Conservation (phyloP, 2,329 filamentous ascomycete species). For the Sphaerulina populicola region DNA sequence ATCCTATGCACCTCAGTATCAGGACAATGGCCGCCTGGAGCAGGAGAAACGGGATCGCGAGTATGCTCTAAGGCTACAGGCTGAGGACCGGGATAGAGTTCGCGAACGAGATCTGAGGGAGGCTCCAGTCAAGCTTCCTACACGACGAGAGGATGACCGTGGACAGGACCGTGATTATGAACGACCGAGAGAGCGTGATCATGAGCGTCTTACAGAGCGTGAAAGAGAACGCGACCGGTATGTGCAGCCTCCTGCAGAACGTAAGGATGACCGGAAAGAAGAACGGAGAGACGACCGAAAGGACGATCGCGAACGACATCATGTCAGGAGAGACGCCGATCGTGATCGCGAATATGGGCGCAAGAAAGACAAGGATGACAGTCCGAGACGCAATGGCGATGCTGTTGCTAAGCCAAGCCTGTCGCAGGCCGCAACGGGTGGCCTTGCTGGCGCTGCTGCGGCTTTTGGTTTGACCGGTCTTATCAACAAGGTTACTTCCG, state of each 20-base stretch:
- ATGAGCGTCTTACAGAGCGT: slow-evolving; percentile 23
- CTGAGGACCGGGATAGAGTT: slow-evolving; percentile 28
- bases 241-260: slow-evolving; percentile 2
- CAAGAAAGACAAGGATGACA: slow-evolving; percentile 25
- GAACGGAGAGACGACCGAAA: slow-evolving; percentile 13
- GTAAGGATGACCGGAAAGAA: slow-evolving; percentile 13
- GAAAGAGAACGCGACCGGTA: slow-evolving; percentile 24
- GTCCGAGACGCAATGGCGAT: slow-evolving; percentile 18
- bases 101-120: slow-evolving; percentile 26
- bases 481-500: slow-evolving; percentile 21
- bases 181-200: slow-evolving; percentile 16
- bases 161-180: slow-evolving; percentile 19
- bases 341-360: slow-evolving; percentile 21
- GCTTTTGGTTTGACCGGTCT: slow-evolving; percentile 27
- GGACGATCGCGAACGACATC: slow-evolving; percentile 25
- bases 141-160: slow-evolving; percentile 31
- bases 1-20: slow-evolving; percentile 12
- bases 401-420: slow-evolving; percentile 22
- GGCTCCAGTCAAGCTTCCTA: slow-evolving; percentile 15
- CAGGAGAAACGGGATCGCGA: slow-evolving; percentile 27
- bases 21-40: slow-evolving; percentile 23
- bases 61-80: slow-evolving; percentile 19
- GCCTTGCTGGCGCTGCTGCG: slow-evolving; percentile 29
- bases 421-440: slow-evolving; percentile 26
- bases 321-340: slow-evolving; percentile 23